Percentiles rank a stretch among this genome's conserved stretches.
These are phyloP conservation scores for Stipa capillata DNA, from an alignment of 176 grass and related monocot genomes.

Conservation along the genomic window DNA sequence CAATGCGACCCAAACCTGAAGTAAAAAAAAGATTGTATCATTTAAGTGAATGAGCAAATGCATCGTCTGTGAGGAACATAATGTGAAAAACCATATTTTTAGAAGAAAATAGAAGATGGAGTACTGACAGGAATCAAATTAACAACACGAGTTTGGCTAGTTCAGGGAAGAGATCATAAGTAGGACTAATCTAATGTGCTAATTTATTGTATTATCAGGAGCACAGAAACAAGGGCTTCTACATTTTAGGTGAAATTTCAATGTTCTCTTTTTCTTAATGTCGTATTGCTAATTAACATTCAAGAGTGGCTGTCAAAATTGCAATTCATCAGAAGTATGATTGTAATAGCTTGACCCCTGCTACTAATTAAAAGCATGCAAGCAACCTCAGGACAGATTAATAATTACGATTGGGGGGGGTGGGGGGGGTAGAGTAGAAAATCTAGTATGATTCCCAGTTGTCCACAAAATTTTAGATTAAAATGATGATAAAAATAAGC, in stretches of 20 bases:
- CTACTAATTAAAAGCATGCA: neutral
- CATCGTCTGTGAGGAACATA: neutral
- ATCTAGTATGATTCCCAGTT: neutral
- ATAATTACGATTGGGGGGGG: neutral
- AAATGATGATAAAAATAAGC: neutral
- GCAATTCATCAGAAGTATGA: neutral
- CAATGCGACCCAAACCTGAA: constrained; percentile 80
- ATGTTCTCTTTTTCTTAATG: neutral
- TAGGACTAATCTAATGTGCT: neutral
- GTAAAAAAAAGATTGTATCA: neutral
- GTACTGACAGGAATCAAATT: neutral
- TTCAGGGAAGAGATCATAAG: neutral
- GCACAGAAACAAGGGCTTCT: neutral
- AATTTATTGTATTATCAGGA: neutral
- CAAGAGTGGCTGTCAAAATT: neutral
- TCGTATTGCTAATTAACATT: constrained; percentile 5
- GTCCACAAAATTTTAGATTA: neutral
- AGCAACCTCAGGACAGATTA: neutral
- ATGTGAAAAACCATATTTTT: neutral
- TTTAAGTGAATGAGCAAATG: neutral
- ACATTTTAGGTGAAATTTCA: neutral
- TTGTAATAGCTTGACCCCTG: neutral
- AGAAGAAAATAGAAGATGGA: neutral
- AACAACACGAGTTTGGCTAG: neutral
- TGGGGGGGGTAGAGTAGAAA: neutral